Percentiles rank a stretch among this genome's conserved stretches.
Conservation (phyloP, 2,329 filamentous ascomycete genomes). For the Colletotrichum orchidophilum region DNA sequence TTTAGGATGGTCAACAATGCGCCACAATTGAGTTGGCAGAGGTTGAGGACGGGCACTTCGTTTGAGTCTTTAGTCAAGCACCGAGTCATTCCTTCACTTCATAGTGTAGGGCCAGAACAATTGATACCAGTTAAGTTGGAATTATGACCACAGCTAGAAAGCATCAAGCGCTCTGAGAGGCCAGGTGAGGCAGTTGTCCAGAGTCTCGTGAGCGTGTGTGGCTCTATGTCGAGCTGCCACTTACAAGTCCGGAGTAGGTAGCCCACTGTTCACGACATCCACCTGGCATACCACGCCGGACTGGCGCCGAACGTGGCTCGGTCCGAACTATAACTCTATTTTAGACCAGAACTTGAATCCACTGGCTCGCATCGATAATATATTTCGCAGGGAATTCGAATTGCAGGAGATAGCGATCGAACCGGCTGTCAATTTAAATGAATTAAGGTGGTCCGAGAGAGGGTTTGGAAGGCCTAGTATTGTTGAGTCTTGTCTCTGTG, state of each 20-base stretch:
- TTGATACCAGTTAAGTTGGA: not conserved
- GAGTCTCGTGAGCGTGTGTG: not conserved
- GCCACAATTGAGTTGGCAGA: not conserved
- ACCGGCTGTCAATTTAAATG: not conserved
- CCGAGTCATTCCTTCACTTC: not conserved
- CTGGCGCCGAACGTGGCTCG: not conserved
- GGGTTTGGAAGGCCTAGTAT: too few species aligned
- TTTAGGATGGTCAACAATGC: not conserved
- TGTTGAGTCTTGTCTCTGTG: too few species aligned
- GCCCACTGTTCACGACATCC: not conserved
- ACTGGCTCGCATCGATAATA: not conserved
- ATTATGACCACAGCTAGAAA: not conserved
- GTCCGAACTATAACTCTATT: not conserved
- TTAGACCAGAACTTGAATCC: not conserved
- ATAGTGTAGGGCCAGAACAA: not conserved
- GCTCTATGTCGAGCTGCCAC: not conserved
- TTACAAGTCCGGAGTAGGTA: not conserved
- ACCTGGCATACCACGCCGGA: not conserved
- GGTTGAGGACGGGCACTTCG: not conserved
- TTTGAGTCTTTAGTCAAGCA: not conserved
- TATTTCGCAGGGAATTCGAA: not conserved
- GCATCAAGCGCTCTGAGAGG: not conserved
- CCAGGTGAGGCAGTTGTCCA: not conserved
- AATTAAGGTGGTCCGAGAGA: too few species aligned
- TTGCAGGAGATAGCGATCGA: not conserved